phyloP scores from a whole-genome alignment of 1,284 basidiomycete genomes.

The Wallemia ichthyophaga region DNA sequence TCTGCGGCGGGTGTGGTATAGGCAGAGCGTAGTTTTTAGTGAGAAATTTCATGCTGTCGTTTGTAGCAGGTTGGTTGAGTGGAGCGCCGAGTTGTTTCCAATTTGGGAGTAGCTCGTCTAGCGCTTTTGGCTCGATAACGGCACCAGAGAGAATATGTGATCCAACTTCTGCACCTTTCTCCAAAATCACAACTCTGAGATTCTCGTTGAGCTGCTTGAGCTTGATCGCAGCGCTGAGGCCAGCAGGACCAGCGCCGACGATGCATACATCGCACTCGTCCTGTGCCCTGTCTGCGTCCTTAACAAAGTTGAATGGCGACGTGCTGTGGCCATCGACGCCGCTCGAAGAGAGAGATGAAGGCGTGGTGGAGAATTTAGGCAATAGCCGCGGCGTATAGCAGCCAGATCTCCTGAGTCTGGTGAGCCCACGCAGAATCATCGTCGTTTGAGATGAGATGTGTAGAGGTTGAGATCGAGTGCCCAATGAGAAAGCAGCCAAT shows the following conservation, averaged over 20 bases:
- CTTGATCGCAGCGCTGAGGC: constrained; percentile 79
- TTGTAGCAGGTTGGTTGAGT: constrained; percentile 47
- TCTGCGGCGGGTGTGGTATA: constrained; percentile 88
- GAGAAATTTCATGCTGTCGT: constrained; percentile 63
- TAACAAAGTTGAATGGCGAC: not conserved
- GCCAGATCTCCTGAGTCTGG: too few relatives aligned
- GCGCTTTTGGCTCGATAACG: constrained; percentile 69
- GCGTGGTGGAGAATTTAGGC: not conserved
- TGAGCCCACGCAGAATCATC: too few relatives aligned
- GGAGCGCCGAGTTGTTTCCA: constrained; percentile 35
- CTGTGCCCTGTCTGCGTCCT: constrained; percentile 34
- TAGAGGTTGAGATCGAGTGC: too few relatives aligned
- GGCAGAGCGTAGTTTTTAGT: constrained; percentile 42
- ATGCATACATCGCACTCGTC: constrained; percentile 92
- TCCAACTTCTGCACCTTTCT: constrained; percentile 79
- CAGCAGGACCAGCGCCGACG: constrained; percentile 82
- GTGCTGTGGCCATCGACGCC: not conserved
- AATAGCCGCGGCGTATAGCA: too few relatives aligned
- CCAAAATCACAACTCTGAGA: constrained; percentile 70
- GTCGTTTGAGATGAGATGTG: too few relatives aligned
- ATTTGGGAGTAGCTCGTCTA: constrained; percentile 69
- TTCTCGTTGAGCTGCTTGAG: constrained; percentile 77
- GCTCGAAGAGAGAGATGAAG: not conserved
- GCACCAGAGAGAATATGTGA: constrained; percentile 88
- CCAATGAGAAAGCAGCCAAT: not conserved